These are phyloP conservation scores for Phragmites australis DNA, from an alignment of 176 grass and related monocot species.

Conservation along the genomic window DNA sequence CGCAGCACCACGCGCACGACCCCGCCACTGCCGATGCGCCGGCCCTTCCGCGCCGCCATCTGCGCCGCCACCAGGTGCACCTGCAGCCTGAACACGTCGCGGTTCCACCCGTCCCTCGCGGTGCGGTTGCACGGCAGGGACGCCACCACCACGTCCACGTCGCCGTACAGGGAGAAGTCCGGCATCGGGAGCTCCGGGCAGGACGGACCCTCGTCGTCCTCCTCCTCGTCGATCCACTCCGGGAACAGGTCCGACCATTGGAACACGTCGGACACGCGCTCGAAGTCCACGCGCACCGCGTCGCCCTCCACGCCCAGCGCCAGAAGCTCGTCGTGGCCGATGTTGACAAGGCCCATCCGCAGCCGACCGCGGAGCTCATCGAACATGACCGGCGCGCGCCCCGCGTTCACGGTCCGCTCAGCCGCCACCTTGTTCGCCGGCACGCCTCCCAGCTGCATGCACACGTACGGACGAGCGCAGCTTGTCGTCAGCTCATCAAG, in stretches of 20 bases:
- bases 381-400: slow-evolving; percentile 54
- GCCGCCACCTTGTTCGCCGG: slow-evolving; percentile 43
- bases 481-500: not conserved
- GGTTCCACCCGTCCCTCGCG: slow-evolving; percentile 44
- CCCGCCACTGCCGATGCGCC: slow-evolving; percentile 33
- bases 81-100: slow-evolving; percentile 87
- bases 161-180: slow-evolving; percentile 46
- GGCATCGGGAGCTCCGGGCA: slow-evolving; percentile 95
- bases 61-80: slow-evolving; percentile 69
- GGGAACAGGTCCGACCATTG: slow-evolving; percentile 81
- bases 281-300: slow-evolving; percentile 47
- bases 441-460: slow-evolving; percentile 44
- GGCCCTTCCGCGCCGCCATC: slow-evolving; percentile 45
- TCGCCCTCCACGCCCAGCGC: slow-evolving; percentile 57
- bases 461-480: not conserved
- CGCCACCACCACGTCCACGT: slow-evolving; percentile 72
- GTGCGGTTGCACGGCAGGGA: slow-evolving; percentile 59
- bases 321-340: slow-evolving; percentile 47
- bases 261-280: slow-evolving; percentile 54
- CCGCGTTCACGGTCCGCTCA: slow-evolving; percentile 59
- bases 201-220: slow-evolving; percentile 55
- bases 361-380: slow-evolving; percentile 44
- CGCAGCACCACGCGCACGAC: slow-evolving; percentile 60
- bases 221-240: slow-evolving; percentile 94
- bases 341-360: slow-evolving; percentile 74